Conservation (phyloP, 768 basidiomycete genomes). For the Steccherinum ochraceum region DNA sequence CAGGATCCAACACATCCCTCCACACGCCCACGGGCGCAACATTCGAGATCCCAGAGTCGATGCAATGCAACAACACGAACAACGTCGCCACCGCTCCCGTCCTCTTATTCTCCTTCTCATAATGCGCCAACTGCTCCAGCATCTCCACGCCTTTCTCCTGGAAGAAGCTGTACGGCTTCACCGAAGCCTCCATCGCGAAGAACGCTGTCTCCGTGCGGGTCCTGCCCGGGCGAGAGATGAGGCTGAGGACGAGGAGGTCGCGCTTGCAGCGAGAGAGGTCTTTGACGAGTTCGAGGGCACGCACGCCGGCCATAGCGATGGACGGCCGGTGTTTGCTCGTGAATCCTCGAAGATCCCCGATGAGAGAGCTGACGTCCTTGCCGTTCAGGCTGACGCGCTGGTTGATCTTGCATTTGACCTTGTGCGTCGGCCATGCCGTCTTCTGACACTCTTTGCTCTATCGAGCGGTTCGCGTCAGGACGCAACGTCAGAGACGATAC, state of each 20-base stretch:
- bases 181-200: conserved; percentile 9
- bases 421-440: conserved; percentile 12
- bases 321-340: conserved; percentile 15
- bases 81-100: conserved; percentile 9
- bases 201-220: conserved; percentile 11
- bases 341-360: conserved; percentile 10
- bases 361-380: not conserved
- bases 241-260: conserved; percentile 9
- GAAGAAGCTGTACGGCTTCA: conserved; percentile 9
- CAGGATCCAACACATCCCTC: not conserved
- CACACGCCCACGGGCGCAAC: conserved; percentile 11
- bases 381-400: conserved; percentile 2
- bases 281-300: conserved; percentile 11
- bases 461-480: not conserved
- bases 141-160: conserved; percentile 12
- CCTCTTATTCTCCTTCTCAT: conserved; percentile 3
- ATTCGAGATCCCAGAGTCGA: conserved; percentile 7
- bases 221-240: conserved; percentile 8
- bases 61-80: conserved; percentile 8
- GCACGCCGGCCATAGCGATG: conserved; percentile 9
- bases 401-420: conserved; percentile 12
- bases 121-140: conserved; percentile 7
- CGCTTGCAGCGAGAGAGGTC: conserved; percentile 6
- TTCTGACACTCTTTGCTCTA: conserved; percentile 16
- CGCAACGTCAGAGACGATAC: not conserved